These are phyloP conservation scores for slime mould (Dictyostelium discoideum) DNA, from an alignment of 78 protist genomes.

Conservation along the genomic window DNA sequence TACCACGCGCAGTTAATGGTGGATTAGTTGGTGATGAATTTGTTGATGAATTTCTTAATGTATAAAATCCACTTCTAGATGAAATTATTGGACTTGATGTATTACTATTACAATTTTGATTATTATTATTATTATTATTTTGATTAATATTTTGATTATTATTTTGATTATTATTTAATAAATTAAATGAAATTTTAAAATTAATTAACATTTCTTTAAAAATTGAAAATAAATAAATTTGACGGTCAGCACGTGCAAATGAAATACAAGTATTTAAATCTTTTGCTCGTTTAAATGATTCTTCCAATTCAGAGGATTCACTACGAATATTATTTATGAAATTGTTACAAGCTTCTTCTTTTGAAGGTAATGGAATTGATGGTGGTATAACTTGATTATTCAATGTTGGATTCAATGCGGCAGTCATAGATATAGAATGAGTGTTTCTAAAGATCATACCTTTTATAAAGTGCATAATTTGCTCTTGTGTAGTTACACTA, in stretches of 20 bases:
- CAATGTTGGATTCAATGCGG: background rate
- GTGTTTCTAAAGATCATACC: background rate
- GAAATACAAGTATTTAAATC: background rate
- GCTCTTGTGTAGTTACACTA: conserved; percentile 16
- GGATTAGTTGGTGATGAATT: background rate
- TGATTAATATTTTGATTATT: background rate
- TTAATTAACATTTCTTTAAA: background rate
- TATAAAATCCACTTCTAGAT: background rate
- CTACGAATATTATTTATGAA: background rate
- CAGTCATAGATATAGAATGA: background rate
- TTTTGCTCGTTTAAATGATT: conserved; percentile 16
- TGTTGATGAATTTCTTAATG: background rate
- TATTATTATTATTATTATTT: background rate
- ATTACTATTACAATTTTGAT: background rate
- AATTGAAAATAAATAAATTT: background rate
- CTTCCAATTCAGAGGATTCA: conserved; percentile 25
- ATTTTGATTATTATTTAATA: background rate
- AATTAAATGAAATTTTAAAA: background rate
- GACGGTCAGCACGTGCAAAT: conserved; percentile 10
- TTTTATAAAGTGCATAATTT: conserved; percentile 10
- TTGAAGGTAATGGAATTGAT: background rate
- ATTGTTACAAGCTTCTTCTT: conserved; percentile 25
- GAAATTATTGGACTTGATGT: background rate
- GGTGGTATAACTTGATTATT: background rate
- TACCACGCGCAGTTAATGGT: background rate